Conservation (phyloP, 306 rosid genomes). For the Dryas octopetala region DNA sequence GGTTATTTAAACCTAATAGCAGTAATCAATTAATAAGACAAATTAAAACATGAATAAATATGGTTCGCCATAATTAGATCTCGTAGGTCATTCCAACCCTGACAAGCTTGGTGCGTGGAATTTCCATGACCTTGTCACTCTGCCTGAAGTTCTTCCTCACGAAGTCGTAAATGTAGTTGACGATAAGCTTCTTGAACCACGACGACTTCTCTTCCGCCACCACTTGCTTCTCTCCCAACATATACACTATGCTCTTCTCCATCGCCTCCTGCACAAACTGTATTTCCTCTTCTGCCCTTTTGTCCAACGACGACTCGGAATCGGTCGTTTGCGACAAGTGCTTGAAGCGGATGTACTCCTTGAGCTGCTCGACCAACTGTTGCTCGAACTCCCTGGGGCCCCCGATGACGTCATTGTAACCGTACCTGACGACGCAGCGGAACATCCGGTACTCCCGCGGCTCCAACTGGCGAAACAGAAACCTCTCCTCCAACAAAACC, state of each 20-base stretch:
- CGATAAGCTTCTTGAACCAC: slow-evolving; percentile 53
- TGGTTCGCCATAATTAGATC: slow-evolving; percentile 1
- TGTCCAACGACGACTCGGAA: too few relatives aligned
- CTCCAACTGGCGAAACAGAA: slow-evolving; percentile 62
- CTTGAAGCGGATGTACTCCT: slow-evolving; percentile 46
- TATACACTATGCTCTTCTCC: slow-evolving; percentile 69
- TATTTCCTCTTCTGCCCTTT: slow-evolving; percentile 45
- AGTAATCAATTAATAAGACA: too few relatives aligned
- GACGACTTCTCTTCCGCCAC: slow-evolving; percentile 60
- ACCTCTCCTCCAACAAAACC: slow-evolving; percentile 61
- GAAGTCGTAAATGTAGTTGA: slow-evolving; percentile 60
- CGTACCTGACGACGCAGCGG: slow-evolving; percentile 69
- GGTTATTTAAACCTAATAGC: too few relatives aligned
- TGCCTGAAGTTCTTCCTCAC: slow-evolving; percentile 70
- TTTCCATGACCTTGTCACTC: slow-evolving; percentile 44
- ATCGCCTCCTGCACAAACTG: slow-evolving; percentile 49
- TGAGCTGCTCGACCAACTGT: slow-evolving; percentile 51
- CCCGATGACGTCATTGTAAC: slow-evolving; percentile 53
- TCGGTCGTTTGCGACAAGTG: slow-evolving; percentile 12
- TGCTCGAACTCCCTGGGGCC: slow-evolving; percentile 51
- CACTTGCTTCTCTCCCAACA: slow-evolving; percentile 67
- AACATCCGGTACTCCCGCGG: slow-evolving; percentile 55
- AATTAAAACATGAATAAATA: too few relatives aligned
- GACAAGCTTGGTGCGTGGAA: slow-evolving; percentile 57
- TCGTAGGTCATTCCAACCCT: slow-evolving; percentile 62